These are phyloP conservation scores for Heliocybe sulcata DNA, from an alignment of 1,284 basidiomycete genomes.

Conservation along the genomic window DNA sequence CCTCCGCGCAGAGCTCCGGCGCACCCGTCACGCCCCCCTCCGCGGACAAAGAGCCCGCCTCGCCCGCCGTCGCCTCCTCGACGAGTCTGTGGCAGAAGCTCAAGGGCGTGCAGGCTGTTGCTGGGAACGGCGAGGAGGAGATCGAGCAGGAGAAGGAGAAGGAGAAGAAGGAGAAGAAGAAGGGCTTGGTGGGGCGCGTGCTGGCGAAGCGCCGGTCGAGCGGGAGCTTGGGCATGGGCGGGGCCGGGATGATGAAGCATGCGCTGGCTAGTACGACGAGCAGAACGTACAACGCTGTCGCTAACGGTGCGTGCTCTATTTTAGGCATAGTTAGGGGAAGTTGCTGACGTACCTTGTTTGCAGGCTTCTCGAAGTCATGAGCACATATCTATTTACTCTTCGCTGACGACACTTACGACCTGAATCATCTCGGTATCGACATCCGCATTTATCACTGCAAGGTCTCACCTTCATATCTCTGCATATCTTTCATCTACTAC, in stretches of 20 bases:
- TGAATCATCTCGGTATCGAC: not conserved
- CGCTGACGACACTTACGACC: not conserved
- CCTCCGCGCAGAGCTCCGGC: not conserved
- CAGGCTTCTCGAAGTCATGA: not conserved
- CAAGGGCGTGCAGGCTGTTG: not conserved
- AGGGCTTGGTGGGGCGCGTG: not conserved
- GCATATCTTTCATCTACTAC: not conserved
- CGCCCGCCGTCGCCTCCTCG: not conserved
- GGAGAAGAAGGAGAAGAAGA: not conserved
- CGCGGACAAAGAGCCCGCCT: not conserved
- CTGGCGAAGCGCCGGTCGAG: not conserved
- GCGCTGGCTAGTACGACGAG: not conserved
- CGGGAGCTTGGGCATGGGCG: not conserved
- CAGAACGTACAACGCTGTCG: slow-evolving; percentile 1
- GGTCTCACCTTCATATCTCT: not conserved
- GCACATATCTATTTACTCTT: not conserved
- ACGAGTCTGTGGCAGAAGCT: not conserved
- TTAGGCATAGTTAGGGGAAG: not conserved
- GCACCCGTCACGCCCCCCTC: not conserved
- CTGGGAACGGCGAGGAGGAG: not conserved
- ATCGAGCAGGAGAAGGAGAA: not conserved
- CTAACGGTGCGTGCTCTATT: not conserved
- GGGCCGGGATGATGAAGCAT: not conserved
- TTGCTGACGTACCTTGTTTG: not conserved
- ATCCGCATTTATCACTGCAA: not conserved